phyloP scores from a whole-genome alignment of 805 yeast species.

The Scheffersomyces ergatensis region DNA sequence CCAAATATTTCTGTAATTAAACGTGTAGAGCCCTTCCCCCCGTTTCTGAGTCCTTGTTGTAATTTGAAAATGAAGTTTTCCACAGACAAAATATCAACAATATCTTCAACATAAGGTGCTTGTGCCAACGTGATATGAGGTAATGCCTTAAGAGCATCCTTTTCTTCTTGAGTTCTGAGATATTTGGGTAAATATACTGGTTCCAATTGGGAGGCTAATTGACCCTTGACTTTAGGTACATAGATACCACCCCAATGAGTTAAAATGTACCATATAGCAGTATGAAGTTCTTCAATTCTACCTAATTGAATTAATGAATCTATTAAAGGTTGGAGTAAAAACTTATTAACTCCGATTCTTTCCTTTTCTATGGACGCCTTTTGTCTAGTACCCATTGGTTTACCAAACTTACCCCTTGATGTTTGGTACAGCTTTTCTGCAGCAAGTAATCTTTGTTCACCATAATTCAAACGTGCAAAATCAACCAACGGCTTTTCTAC shows the following conservation, averaged over 20 bases:
- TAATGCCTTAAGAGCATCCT: background rate
- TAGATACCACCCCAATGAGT: constrained; percentile 26
- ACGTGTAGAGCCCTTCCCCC: constrained; percentile 15
- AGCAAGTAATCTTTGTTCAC: constrained; percentile 14
- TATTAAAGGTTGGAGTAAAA: constrained; percentile 25
- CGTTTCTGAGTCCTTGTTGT: constrained; percentile 17
- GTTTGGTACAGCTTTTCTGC: constrained; percentile 12
- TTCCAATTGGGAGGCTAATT: background rate
- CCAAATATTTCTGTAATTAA: constrained; percentile 26
- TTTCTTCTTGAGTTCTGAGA: background rate
- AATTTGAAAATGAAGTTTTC: constrained; percentile 34
- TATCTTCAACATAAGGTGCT: background rate
- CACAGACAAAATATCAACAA: constrained; percentile 25
- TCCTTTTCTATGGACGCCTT: constrained; percentile 4
- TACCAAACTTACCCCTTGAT: constrained; percentile 20
- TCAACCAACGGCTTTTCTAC: constrained; percentile 26
- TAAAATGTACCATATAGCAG: constrained; percentile 31
- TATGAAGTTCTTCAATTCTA: constrained; percentile 23
- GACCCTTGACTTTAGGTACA: background rate
- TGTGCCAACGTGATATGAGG: background rate
- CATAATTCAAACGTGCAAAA: constrained; percentile 22
- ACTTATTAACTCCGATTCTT: constrained; percentile 25
- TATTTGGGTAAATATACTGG: background rate
- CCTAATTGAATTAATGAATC: constrained; percentile 32
- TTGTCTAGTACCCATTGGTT: constrained; percentile 7